Evolutionary conservation across 345 rosid species (phyloP).

Genomic region (Gossypium longicalyx): DNA sequence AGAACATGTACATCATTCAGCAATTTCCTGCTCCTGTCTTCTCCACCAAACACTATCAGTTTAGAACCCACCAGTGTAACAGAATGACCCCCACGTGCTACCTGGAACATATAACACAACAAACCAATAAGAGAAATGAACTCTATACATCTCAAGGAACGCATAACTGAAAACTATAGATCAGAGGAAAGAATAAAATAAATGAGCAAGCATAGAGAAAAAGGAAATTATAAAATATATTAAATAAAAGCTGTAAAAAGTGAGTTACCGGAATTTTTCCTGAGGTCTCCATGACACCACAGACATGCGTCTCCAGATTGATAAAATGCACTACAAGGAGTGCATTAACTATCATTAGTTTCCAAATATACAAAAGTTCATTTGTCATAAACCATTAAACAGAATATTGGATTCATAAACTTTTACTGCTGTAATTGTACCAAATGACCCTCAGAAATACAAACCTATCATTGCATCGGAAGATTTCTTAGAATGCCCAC

Average conservation of each 20-base stretch:
- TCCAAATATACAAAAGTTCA: slow-evolving; percentile 6
- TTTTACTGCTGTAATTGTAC: not conserved
- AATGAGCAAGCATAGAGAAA: not conserved
- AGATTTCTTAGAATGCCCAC: slow-evolving; percentile 74
- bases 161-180: not conserved
- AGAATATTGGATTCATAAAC: slow-evolving; percentile 6
- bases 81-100: slow-evolving; percentile 92
- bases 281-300: slow-evolving; percentile 55
- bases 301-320: slow-evolving; percentile 58
- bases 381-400: slow-evolving; percentile 15
- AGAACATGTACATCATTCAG: slow-evolving; percentile 76
- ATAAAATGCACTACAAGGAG: slow-evolving; percentile 62
- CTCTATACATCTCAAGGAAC: not conserved
- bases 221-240: not conserved
- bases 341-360: slow-evolving; percentile 14
- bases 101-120: slow-evolving; percentile 42
- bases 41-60: slow-evolving; percentile 86
- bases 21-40: slow-evolving; percentile 70
- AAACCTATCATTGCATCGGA: slow-evolving; percentile 60
- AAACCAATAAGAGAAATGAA: slow-evolving; percentile 5
- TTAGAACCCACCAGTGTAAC: slow-evolving; percentile 71
- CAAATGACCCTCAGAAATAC: slow-evolving; percentile 19
- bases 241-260: slow-evolving; percentile 4
- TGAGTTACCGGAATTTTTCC: slow-evolving; percentile 76
- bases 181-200: not conserved